Evolutionary conservation across 1,284 basidiomycete genomes (phyloP), one percentile per base, ranked within the genome.

Genomic region (Leccinum fuscescens): DNA sequence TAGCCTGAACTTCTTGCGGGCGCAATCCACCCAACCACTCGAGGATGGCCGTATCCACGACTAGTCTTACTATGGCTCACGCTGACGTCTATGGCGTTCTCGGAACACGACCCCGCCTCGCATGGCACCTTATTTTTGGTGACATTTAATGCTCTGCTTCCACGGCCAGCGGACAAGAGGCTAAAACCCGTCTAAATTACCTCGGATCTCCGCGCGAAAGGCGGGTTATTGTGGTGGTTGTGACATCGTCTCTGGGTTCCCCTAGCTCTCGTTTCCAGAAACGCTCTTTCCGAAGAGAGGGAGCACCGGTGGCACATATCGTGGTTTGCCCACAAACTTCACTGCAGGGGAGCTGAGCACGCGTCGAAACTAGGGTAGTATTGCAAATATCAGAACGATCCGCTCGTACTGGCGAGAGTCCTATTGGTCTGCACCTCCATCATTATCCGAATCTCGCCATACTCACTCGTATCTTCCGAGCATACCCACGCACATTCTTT

Each of bases 31-130:
- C 49, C 48, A 60, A 60, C 60, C 59, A 65, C 61, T 54, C 50
- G 57, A 68, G 67, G 57, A 58, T 69, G 55, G 22, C 48, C 49
- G 48, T 55, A 50, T 59, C 60, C 24, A 42, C 49, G 12, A 22
- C 35, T 8, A 29, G 49, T n/a, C 48, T 35, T 51, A 27, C 8
- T 58, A 17, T 31, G 35, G 48, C 15, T 24, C 48, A 12, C 42
- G 17, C 48, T 58, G 67, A 69, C 55, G 59, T 66, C 56, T 12
- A 52, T 62, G 52, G 57, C 37, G 39, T 51, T 29, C 42, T 48
- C 64, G 44, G 60, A 66, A 66, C 59, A 60, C 27, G 20, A 27
- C 39, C 53, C 29, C 52, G 9, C 46, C 17, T 20, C 51, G 6
- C 49, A 27, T 5, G 51, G 52, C 56, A 56, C 58, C 64, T 62